These are phyloP conservation scores for Periconia digitata DNA, from an alignment of 2,329 filamentous ascomycete genomes.

Conservation along the genomic window DNA sequence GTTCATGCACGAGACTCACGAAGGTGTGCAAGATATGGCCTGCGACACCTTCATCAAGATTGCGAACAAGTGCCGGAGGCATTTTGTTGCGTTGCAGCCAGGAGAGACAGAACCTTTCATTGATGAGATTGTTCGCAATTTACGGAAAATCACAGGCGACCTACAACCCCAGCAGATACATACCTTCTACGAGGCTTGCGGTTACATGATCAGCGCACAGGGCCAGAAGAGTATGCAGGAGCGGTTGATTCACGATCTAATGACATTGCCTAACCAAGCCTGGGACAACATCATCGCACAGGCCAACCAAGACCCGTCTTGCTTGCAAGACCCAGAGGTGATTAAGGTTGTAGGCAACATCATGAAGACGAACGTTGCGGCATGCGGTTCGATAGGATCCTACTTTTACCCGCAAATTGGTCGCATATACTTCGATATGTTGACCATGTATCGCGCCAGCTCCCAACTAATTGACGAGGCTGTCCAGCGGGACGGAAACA, in stretches of 20 bases:
- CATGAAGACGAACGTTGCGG: constrained; percentile 99
- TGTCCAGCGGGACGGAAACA: constrained; percentile 81
- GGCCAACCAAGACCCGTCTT: constrained; percentile 80
- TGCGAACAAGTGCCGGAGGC: constrained; percentile 93
- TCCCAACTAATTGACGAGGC: constrained; percentile 94
- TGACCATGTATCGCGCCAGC: constrained; percentile 98
- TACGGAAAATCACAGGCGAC: constrained; percentile 94
- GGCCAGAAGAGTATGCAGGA: constrained; percentile 95
- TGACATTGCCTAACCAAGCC: constrained; percentile 88
- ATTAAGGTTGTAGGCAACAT: constrained; percentile 99
- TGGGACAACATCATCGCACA: constrained; percentile 94
- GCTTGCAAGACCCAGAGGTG: constrained; percentile 87
- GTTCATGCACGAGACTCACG: constrained; percentile 99
- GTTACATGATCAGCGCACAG: constrained; percentile 98
- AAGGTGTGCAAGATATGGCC: constrained; percentile 99
- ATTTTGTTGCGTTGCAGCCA: constrained; percentile 94
- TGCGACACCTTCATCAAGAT: constrained; percentile 99
- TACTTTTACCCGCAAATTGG: constrained; percentile 99
- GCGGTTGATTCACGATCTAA: constrained; percentile 84
- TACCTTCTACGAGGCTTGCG: constrained; percentile 98
- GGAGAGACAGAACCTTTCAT: constrained; percentile 96
- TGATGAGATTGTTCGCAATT: constrained; percentile 94
- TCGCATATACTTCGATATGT: constrained; percentile 96
- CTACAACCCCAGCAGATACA: constrained; percentile 96
- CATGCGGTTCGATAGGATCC: constrained; percentile 90